Base-by-base conservation (phyloP, 177 flowering plant species). In the Vitis hybrid region DNA sequence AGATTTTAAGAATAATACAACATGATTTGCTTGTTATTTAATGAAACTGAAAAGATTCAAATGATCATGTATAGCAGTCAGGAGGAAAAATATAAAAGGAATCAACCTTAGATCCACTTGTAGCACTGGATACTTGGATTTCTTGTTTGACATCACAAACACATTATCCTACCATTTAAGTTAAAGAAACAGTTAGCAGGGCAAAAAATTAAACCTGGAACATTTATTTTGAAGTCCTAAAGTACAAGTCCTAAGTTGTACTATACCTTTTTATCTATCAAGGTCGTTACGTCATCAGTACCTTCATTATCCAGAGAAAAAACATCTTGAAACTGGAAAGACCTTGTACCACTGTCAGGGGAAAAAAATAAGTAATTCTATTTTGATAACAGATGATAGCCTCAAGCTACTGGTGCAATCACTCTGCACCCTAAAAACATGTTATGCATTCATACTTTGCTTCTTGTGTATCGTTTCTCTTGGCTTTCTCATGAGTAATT, bases 91-190 rank as follows among this genome's bases (percentile, higher is more conserved):
- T 26, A 18, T 13, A 32, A 64, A 50, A 56, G 18, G 50, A 15
- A 68, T 56, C 26, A 60, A 95, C 98, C 99, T 91, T 78, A 93
- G 71, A 84, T 95, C 99, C 59, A 95, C 94, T 88, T 93, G 98
- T 75, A 93, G 97, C 45, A 95, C 81, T 19, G 99, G 99, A 85
- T 90, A 91, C 76, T 93, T 93, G 59, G 99, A 91, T 80, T 95
- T 93, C 80, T 86, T 89, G 83, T 91, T 93, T 66, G 99, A 95
- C 93, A 95, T 95, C 76, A 95, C 94, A 82, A 91, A 95, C 10
- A 89, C 89, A 78, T 95, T 93, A 69, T 95, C 97, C 99, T 95
- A 80, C 64, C 64, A 82, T 51, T 60, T 74, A 61, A 34, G 18
- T 50, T 40, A 70, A 14, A 58, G 69, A 72, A 17, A 19, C 76